These are phyloP conservation scores for Penicillium hordei DNA, from an alignment of 2,329 filamentous ascomycete genomes.

Conservation along the genomic window DNA sequence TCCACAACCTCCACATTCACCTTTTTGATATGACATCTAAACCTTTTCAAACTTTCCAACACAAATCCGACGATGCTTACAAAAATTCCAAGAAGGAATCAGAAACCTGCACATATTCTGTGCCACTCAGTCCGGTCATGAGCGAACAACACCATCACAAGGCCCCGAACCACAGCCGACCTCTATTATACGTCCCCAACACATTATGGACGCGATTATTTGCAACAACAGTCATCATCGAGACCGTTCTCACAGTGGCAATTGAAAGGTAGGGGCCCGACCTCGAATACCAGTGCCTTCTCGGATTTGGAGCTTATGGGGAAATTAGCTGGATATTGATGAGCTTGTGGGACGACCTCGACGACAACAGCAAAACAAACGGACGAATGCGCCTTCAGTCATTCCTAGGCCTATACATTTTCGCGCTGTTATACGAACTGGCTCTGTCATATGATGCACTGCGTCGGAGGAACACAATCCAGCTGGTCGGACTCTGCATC, in stretches of 20 bases:
- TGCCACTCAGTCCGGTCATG: not conserved
- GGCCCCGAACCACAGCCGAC: slow-evolving; percentile 6
- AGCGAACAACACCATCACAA: not conserved
- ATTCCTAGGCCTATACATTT: slow-evolving; percentile 24
- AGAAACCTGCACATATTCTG: not conserved
- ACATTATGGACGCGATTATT: slow-evolving; percentile 22
- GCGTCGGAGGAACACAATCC: slow-evolving; percentile 23
- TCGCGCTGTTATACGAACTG: slow-evolving; percentile 22
- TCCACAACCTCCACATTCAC: not conserved
- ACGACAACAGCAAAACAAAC: slow-evolving; percentile 1
- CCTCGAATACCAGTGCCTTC: not conserved
- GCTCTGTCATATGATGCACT: slow-evolving; percentile 22
- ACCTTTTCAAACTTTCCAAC: not conserved
- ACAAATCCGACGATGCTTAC: not conserved
- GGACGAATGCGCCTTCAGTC: slow-evolving; percentile 19
- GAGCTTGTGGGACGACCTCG: slow-evolving; percentile 18
- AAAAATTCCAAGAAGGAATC: not conserved
- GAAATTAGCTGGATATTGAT: slow-evolving; percentile 20
- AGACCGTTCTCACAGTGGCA: slow-evolving; percentile 20
- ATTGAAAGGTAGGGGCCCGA: slow-evolving; percentile 19
- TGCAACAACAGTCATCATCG: slow-evolving; percentile 14
- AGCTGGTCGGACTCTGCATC: slow-evolving; percentile 19
- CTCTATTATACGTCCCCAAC: slow-evolving; percentile 18
- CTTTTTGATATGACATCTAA: not conserved
- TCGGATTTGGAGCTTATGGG: not conserved